phyloP scores from a whole-genome alignment of 768 basidiomycete genomes.

The Rhizopogon vesiculosus region DNA sequence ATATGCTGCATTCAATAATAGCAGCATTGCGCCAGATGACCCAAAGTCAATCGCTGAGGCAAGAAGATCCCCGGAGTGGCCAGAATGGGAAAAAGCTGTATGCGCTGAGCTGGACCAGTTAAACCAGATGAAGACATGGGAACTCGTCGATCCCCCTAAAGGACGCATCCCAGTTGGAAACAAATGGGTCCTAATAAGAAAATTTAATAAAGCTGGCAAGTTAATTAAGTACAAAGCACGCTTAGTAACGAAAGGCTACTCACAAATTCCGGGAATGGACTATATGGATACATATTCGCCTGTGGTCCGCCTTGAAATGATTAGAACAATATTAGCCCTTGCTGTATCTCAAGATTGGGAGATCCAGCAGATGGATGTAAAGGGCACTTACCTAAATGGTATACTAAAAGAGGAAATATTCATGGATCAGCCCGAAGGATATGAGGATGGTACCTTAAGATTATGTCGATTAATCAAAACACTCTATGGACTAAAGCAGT shows the following conservation, averaged over 20 bases:
- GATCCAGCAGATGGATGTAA: constrained; percentile 7
- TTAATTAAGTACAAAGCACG: constrained; percentile 28
- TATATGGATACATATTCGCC: constrained; percentile 29
- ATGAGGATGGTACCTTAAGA: too few relatives aligned
- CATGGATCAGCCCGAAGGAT: too few relatives aligned
- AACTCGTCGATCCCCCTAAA: constrained; percentile 2
- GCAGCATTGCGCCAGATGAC: neutral
- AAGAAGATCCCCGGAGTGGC: neutral
- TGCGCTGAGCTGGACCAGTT: neutral
- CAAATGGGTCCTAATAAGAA: too few relatives aligned
- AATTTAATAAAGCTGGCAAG: neutral
- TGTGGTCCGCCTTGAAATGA: constrained; percentile 17
- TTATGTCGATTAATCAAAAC: too few relatives aligned
- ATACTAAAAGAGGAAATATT: too few relatives aligned
- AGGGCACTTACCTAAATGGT: neutral
- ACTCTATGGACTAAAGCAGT: too few relatives aligned
- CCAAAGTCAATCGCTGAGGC: neutral
- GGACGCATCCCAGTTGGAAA: neutral
- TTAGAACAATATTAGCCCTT: too few relatives aligned
- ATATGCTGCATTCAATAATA: neutral
- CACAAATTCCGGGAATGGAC: constrained; percentile 33
- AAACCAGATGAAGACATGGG: constrained; percentile 1
- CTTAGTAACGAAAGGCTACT: constrained; percentile 38
- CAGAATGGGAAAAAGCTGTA: constrained; percentile 4
- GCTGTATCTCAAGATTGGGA: constrained; percentile 6